Conservation (phyloP, 208 protist genomes). For the Crithidia brevicula region DNA sequence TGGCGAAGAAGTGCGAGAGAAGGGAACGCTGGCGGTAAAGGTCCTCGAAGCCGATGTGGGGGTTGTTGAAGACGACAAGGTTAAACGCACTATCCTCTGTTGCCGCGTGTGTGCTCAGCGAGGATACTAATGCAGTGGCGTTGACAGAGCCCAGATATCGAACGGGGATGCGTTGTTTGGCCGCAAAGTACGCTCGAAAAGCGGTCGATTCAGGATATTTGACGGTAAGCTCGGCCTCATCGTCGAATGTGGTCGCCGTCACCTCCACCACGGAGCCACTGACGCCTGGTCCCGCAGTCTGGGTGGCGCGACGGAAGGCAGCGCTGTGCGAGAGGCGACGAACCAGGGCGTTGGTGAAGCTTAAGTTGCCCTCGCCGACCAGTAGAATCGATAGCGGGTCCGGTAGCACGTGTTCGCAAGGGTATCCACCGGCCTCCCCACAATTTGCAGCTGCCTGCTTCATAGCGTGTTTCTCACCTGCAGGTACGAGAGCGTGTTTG, state of each 20-base stretch:
- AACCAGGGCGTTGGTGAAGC: conserved; percentile 57
- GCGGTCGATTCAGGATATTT: conserved; percentile 62
- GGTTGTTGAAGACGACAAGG: conserved; percentile 63
- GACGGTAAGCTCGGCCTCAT: conserved; percentile 11
- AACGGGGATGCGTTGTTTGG: conserved; percentile 48
- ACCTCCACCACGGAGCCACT: conserved; percentile 23
- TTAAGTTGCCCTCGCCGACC: conserved; percentile 64
- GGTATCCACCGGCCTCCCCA: too few relatives aligned
- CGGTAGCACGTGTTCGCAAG: conserved; percentile 1
- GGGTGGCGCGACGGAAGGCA: conserved; percentile 16
- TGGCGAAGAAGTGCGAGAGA: conserved; percentile 49
- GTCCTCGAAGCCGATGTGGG: conserved; percentile 59
- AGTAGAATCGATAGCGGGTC: conserved; percentile 42
- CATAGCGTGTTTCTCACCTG: too few relatives aligned
- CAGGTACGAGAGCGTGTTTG: too few relatives aligned
- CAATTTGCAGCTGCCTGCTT: too few relatives aligned
- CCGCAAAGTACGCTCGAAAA: conserved; percentile 49
- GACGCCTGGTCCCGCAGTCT: background rate
- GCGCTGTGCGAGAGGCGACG: conserved; percentile 39
- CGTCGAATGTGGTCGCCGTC: conserved; percentile 52
- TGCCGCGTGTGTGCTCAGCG: background rate
- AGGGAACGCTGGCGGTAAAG: conserved; percentile 47
- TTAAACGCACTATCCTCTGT: conserved; percentile 13
- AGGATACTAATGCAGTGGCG: conserved; percentile 34
- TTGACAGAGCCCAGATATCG: conserved; percentile 43